Conservation (phyloP, 805 yeast genomes). For the Kuraishia molischiana region DNA sequence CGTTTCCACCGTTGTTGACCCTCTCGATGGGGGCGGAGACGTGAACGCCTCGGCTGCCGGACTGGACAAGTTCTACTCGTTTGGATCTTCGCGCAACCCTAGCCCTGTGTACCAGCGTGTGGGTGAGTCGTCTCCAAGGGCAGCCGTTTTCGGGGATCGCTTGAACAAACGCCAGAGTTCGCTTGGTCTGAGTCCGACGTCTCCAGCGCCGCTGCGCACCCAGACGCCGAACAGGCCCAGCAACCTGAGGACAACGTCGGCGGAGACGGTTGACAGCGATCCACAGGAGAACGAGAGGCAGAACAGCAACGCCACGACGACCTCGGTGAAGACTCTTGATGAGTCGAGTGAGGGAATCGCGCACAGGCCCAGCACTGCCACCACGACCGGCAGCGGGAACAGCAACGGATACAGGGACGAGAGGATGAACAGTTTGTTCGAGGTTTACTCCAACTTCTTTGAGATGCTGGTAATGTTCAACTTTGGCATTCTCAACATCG, state of each 20-base stretch:
- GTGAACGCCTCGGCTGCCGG: neutral
- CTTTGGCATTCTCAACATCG: slow-evolving; percentile 5
- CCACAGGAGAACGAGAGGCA: neutral
- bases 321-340: neutral
- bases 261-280: neutral
- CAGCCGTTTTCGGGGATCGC: neutral
- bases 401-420: slow-evolving; percentile 14
- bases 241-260: neutral
- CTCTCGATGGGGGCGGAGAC: neutral
- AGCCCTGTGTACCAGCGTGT: neutral
- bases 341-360: neutral
- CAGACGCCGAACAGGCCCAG: neutral
- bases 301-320: neutral
- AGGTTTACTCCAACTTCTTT: slow-evolving; percentile 17
- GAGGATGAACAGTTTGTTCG: slow-evolving; percentile 18
- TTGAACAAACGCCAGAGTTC: neutral
- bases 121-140: neutral
- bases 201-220: neutral
- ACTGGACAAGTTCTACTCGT: neutral
- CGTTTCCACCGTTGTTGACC: slow-evolving; percentile 10
- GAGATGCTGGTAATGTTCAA: slow-evolving; percentile 15
- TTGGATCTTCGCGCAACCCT: neutral
- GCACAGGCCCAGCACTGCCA: neutral
- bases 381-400: slow-evolving; percentile 4
- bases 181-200: neutral